Evolutionary conservation across 1,139 yeast species (phyloP), one percentile per base, ranked within the genome.

Genomic region (Yamadazyma mexicana): DNA sequence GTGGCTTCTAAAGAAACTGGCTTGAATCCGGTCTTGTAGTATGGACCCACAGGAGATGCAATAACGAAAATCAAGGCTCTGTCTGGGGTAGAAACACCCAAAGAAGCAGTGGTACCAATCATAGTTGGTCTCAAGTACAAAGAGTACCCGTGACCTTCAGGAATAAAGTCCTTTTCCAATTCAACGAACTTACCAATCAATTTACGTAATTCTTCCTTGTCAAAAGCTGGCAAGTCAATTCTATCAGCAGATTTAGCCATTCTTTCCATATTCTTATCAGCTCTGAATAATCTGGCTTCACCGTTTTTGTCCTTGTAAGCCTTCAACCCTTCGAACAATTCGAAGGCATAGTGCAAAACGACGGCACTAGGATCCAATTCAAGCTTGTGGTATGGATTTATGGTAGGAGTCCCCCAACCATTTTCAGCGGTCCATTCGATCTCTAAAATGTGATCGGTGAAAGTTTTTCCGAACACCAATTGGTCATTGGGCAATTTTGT

Each of bases 11-110:
- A 74, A 42, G 81, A 75, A 37, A 92, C 96, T 26, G 98, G 96
- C 66, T 89, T 88, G 80, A 91, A 91, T 7, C 96, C 96, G 12
- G 95, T 82, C 54, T 84, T 79, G 62, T 80, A 82, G 71, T 86
- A 86, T 28, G 98, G 97, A 24, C 98, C 98, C 20, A 91, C 98
- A 14, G 98, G 98, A 14, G 95, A 87, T 31, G 91, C 87, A 64
- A 92, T 89, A 38, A 89, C 87, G 61, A 67, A 92, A 48, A 92
- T 69, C 43, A 87, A 69, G 4, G 98, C 97, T 54, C 72, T 81
- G 52, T 79, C 77, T 37, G 98, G 98, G 30, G 79, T 66, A 41
- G 81, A 74, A 42, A 92, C 96, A 46, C 98, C 98, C 43, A 92
- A 75, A 34, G 87, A 82, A 34, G 85, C 79, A 44, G 89, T 79